Conservation (phyloP, 2,329 filamentous ascomycete species). For the Epichloe coenophiala region DNA sequence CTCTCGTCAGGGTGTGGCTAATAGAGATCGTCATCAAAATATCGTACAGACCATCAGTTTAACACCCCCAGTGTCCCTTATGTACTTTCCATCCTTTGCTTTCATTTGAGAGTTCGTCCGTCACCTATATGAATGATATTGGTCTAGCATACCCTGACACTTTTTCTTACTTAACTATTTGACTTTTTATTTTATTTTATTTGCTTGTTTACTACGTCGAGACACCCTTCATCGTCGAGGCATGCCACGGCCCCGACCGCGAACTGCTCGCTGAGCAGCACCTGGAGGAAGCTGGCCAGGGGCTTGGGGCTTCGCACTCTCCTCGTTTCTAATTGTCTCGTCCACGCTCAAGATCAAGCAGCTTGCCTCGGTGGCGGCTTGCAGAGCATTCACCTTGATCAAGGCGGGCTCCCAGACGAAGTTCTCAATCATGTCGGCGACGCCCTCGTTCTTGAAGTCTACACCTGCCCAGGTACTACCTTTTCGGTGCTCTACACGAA, state of each 20-base stretch:
- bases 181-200: constrained; percentile 1
- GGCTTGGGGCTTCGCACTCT: constrained; percentile 72
- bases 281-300: constrained; percentile 66
- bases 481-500: constrained; percentile 92
- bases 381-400: constrained; percentile 94
- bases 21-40: constrained; percentile 16
- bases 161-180: not conserved
- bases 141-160: not conserved
- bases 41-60: constrained; percentile 23
- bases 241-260: constrained; percentile 78
- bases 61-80: not conserved
- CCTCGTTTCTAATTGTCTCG: constrained; percentile 97
- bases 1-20: not conserved
- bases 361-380: constrained; percentile 87
- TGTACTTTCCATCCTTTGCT: not conserved
- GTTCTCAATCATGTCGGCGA: constrained; percentile 83
- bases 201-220: not conserved
- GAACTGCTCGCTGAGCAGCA: constrained; percentile 77
- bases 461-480: constrained; percentile 90
- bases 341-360: constrained; percentile 94
- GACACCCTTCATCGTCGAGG: constrained; percentile 51
- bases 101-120: not conserved
- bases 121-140: not conserved
- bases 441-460: constrained; percentile 84
- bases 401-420: constrained; percentile 97